Base-by-base conservation (phyloP, 2,329 filamentous ascomycete genomes). In the Clarireedia hainanense region DNA sequence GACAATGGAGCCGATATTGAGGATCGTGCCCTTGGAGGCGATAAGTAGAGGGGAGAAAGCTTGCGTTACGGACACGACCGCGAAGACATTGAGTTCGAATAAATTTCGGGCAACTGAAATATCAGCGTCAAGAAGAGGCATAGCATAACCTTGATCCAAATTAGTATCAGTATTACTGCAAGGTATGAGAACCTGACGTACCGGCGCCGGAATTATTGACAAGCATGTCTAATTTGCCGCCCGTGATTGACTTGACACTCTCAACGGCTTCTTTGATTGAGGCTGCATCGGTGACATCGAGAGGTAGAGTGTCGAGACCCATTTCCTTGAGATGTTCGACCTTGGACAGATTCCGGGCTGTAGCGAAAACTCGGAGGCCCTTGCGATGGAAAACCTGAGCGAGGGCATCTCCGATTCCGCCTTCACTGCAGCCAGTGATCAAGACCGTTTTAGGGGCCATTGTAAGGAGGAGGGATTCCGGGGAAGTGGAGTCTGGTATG, bases 191-290 rank as follows among this genome's bases (percentile, higher is more conserved):
- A 34, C 47, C 15, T 20, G 26, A 60, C 58, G 20, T 55, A 63
- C 23, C 67, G 42, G 64, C 60, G 14, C 72, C 74, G 6, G 74
- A 71, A 62, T 76, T 77, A 60, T 77, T 77, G 47, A 76, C 65
- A 2, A 76, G 66, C 20, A 63, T 69, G 56, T 76, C 71, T 12
- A 76, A 66, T 15, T 58, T 69, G 14, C 70, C 70, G 24, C 67
- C 71, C 0, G 71, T 71, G 7, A 65, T 60, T 9, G 54, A 53
- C 5, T 62, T 56, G 24, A 76, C 66, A 12, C 64, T 56, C 5
- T 64, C 63, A 36, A 70, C 68, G 3, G 69, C 68, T 26, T 36
- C 4, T 27, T 60, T 55, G 56, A 77, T 71, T 1, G 70, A 74
- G 1, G 61, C 60, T 5, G 63, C 37, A 34, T 69, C 67, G 3